These are phyloP conservation scores for Thymus mandschuricus DNA, from an alignment of 257 asterid species.

Conservation along the genomic window DNA sequence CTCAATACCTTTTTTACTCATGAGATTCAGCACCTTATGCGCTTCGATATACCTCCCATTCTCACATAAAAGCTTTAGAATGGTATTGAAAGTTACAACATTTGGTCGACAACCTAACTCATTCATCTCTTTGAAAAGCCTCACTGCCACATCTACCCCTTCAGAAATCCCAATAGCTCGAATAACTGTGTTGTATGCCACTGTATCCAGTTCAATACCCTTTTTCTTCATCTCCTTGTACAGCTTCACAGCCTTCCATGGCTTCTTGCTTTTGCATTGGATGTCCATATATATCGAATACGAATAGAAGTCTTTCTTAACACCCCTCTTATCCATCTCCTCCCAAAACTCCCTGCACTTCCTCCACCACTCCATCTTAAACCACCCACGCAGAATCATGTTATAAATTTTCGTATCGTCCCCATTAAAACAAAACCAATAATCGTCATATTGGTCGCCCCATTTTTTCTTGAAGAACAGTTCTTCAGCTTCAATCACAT, in stretches of 20 bases:
- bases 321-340: conserved; percentile 80
- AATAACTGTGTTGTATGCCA: conserved; percentile 79
- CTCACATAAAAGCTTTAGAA: conserved; percentile 79
- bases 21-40: conserved; percentile 53
- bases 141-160: conserved; percentile 75
- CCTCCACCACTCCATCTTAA: conserved; percentile 84
- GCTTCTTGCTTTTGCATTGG: conserved; percentile 80
- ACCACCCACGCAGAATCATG: conserved; percentile 86
- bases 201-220: conserved; percentile 68
- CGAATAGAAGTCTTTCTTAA: conserved; percentile 71
- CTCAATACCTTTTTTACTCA: conserved; percentile 66
- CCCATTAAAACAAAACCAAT: conserved; percentile 33
- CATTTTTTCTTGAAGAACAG: conserved; percentile 57
- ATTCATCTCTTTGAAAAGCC: conserved; percentile 75
- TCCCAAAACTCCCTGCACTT: conserved; percentile 91
- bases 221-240: conserved; percentile 85
- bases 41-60: conserved; percentile 80
- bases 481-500: conserved; percentile 91
- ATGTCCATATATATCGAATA: conserved; percentile 90
- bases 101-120: conserved; percentile 73
- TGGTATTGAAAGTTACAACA: conserved; percentile 71
- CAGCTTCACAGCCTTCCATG: conserved; percentile 82
- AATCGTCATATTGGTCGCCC: conserved; percentile 29
- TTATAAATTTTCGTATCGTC: conserved; percentile 60
- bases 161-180: conserved; percentile 76